phyloP scores from a whole-genome alignment of 1,284 basidiomycete species.

The Boletellus dicymbophilus region DNA sequence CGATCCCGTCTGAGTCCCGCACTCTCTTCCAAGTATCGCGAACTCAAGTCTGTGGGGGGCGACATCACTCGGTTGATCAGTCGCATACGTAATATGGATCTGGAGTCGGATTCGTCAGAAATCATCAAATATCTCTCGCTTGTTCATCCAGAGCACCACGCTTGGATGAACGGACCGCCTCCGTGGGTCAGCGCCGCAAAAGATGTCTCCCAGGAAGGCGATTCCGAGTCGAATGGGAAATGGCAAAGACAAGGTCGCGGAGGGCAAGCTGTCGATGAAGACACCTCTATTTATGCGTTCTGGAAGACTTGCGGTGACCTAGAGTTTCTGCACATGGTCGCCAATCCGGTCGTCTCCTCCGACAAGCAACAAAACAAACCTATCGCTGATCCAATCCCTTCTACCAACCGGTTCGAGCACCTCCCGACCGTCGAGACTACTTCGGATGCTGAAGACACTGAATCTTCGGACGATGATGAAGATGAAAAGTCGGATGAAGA shows the following conservation, averaged over 20 bases:
- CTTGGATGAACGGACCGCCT: slow-evolving; percentile 40
- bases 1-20: slow-evolving; percentile 42
- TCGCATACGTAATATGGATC: slow-evolving; percentile 36
- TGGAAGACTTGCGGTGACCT: slow-evolving; percentile 48
- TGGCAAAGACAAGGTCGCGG: slow-evolving; percentile 23
- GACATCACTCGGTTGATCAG: slow-evolving; percentile 49
- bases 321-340: slow-evolving; percentile 35
- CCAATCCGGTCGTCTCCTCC: neutral
- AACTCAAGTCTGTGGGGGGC: slow-evolving; percentile 46
- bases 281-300: slow-evolving; percentile 45
- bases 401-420: slow-evolving; percentile 18
- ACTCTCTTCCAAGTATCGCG: slow-evolving; percentile 34
- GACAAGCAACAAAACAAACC: neutral
- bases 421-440: slow-evolving; percentile 10
- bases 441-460: slow-evolving; percentile 7
- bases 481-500: slow-evolving; percentile 10
- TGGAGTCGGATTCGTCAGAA: slow-evolving; percentile 38
- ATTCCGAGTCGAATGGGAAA: slow-evolving; percentile 17
- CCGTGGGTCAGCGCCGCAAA: slow-evolving; percentile 41
- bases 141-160: slow-evolving; percentile 44
- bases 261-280: slow-evolving; percentile 22
- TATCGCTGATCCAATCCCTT: neutral
- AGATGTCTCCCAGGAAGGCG: slow-evolving; percentile 14
- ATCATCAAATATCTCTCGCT: slow-evolving; percentile 42
- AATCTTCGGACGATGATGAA: slow-evolving; percentile 10